Base-by-base conservation (phyloP, 345 rosid species). In the Rubroshorea leprosula region DNA sequence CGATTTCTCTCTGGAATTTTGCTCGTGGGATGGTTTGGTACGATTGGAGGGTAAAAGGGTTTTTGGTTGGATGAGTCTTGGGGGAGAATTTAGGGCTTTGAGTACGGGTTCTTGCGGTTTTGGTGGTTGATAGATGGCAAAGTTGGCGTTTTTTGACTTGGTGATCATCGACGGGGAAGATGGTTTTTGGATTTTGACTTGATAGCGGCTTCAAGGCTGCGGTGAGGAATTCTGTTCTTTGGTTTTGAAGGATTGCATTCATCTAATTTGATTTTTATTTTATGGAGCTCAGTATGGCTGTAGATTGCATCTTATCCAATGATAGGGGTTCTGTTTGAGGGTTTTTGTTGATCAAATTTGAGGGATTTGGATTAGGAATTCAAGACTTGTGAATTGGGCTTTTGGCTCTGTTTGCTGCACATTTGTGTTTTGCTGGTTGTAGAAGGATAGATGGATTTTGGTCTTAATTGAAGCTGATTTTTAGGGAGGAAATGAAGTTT, bases 311-410 rank as follows among this genome's bases (percentile, higher is more conserved):
- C 0, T 65, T 26, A 14, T 23, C 39, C 24, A 39, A 20, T 11
- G 50, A 21, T 22, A 29, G 39, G 19, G 48, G 59, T 23, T 22
- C 13, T 53, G n/a, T 38, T 49, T 21, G 22, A 61, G 50, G 29
- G 49, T 22, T 51, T 44, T 15, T 58, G 13, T 43, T 44, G 43
- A 49, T 31, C 54, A 56, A 25, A 49, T 24, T 31, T 46, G 31
- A 31, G 19, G 54, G 58, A 13, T 0, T 19, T 20, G 23, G 12
- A 49, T 24, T 43, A 25, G 66, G 47, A 54, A 62, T 57, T 57
- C 50, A 23, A 44, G 27, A 18, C 29, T 49, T 55, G 29, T 49
- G 51, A 57, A 35, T 52, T 61, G 57, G 64, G 63, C 44, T 68
- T 51, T 22, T 43, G 56, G 49, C 53, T 7, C 38, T 54, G 38